phyloP scores from a whole-genome alignment of 1,284 basidiomycete species.

The Cryptococcus deneoformans region DNA sequence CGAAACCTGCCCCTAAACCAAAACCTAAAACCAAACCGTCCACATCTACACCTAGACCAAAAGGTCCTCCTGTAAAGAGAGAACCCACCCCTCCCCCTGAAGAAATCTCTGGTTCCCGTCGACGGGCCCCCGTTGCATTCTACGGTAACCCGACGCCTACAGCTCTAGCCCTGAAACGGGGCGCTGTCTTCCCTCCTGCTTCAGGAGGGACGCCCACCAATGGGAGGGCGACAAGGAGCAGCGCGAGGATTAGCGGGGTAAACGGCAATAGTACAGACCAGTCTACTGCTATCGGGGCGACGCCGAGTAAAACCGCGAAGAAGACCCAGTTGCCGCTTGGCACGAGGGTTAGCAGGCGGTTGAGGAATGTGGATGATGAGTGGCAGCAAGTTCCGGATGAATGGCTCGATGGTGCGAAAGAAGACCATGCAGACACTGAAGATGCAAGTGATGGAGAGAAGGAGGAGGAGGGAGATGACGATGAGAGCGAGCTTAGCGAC shows the following conservation, averaged over 20 bases:
- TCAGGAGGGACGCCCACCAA: background rate
- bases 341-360: constrained; percentile 35
- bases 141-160: constrained; percentile 42
- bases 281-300: too few species aligned
- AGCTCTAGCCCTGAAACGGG: constrained; percentile 34
- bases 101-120: constrained; percentile 23
- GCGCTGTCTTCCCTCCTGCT: constrained; percentile 5
- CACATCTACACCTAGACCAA: constrained; percentile 11
- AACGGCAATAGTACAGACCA: background rate
- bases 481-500: constrained; percentile 46
- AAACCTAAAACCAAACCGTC: constrained; percentile 5
- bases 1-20: constrained; percentile 20
- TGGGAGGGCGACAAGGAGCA: constrained; percentile 8
- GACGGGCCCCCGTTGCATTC: constrained; percentile 35
- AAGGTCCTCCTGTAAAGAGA: constrained; percentile 3
- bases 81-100: background rate
- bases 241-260: background rate
- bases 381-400: constrained; percentile 51
- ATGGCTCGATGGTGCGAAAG: constrained; percentile 29
- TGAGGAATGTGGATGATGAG: constrained; percentile 37
- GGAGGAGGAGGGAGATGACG: constrained; percentile 16
- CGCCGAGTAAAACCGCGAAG: too few species aligned
- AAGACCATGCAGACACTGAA: background rate
- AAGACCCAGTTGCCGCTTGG: constrained; percentile 18
- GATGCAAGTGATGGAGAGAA: background rate